Evolutionary conservation across 73 alveolate genomes (phyloP), one percentile per base, ranked within the genome.

Genomic region (Symbiodinium pilosum): DNA sequence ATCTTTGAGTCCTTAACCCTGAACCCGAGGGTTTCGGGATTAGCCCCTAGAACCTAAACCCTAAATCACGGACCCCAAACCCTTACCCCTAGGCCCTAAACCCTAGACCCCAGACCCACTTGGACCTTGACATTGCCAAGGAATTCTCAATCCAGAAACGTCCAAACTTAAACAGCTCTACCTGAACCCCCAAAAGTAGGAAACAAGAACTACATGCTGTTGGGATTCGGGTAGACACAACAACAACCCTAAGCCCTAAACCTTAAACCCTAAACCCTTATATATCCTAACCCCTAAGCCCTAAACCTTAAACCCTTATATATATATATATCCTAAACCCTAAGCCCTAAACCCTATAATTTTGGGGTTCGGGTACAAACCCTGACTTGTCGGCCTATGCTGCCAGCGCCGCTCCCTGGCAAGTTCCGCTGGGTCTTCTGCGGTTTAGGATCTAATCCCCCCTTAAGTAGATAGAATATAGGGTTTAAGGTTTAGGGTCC

Each of bases 341-440:
- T 30, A 28, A 64, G 3, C 81, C 81, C 16, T 7, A 14, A 64
- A 32, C 77, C n/a, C n/a, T n/a, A n/a, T n/a, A n/a, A n/a, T n/a
- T n/a, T n/a, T n/a, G n/a, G n/a, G n/a, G n/a, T n/a, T n/a, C n/a
- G n/a, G n/a, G n/a, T n/a, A n/a, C n/a, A n/a, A n/a, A n/a, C n/a
- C n/a, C n/a, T n/a, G n/a, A n/a, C n/a, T n/a, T n/a, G n/a, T 28
- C 40, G 39, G 83, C 96, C 11, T 91, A 75, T 91, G 96, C 39
- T 68, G 87, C 96, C 96, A 91, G 24, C 96, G 96, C 77, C 96
- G 32, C 51, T 91, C 96, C 96, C 96, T 84, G 89, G 41, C 20
- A 1, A 54, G 42, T 1, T 26, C n/a, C 71, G 36, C 34, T 0
- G 32, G 77, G 77, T 8, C 59, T 47, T 47, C 14, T 1, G 38